Evolutionary conservation across 179 eudicot species (phyloP).

Genomic region (Spinacia oleracea): DNA sequence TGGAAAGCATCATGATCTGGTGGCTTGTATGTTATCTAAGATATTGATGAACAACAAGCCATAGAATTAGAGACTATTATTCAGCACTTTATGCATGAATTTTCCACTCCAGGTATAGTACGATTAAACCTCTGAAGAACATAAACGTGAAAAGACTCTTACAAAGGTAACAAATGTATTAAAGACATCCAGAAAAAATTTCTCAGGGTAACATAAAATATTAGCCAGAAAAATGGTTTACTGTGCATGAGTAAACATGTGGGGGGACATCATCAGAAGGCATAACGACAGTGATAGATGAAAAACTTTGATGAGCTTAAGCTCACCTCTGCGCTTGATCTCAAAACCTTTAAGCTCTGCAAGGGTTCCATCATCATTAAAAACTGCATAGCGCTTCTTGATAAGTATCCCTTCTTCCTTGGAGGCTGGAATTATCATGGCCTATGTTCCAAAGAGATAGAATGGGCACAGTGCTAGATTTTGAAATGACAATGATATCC

Average conservation of each 20-base stretch:
- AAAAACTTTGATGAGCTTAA: conserved; percentile 99
- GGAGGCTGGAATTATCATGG: conserved; percentile 98
- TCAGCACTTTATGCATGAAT: background rate
- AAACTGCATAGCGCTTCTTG: conserved; percentile 98
- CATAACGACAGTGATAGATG: conserved; percentile 54
- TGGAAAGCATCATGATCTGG: background rate
- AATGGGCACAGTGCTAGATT: conserved; percentile 7
- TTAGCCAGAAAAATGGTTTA: background rate
- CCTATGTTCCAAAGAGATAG: conserved; percentile 49
- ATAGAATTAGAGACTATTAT: background rate
- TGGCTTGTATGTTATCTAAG: background rate
- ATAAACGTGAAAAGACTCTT: background rate
- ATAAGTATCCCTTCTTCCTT: conserved; percentile 97
- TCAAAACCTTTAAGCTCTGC: conserved; percentile 99
- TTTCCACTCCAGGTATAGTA: background rate
- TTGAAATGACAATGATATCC: conserved; percentile 3
- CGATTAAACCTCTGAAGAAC: background rate
- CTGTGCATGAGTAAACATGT: conserved; percentile 1
- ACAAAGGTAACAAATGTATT: background rate
- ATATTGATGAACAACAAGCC: conserved; percentile 1
- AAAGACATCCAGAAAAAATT: background rate
- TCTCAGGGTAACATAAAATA: background rate
- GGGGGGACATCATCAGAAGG: background rate
- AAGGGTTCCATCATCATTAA: conserved; percentile 96
- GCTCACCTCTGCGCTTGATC: conserved; percentile 99